phyloP scores from a whole-genome alignment of 148 eudicot species.

The Oxyria digyna region DNA sequence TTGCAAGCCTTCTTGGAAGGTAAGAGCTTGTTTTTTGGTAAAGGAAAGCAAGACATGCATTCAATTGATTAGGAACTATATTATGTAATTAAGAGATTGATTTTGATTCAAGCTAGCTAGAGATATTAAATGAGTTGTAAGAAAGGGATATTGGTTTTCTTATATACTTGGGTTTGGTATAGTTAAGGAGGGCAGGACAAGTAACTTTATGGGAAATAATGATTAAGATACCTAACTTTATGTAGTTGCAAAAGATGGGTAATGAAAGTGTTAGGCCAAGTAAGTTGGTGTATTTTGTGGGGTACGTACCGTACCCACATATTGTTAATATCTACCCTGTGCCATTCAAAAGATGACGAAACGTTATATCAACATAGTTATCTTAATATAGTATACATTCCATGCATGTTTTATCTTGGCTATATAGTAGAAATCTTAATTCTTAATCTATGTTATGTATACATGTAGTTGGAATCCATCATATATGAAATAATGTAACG shows the following conservation, averaged over 20 bases:
- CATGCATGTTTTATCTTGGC: too few species aligned
- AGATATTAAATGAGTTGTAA: neutral
- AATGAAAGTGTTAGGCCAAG: neutral
- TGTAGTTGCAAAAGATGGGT: neutral
- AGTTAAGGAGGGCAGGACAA: neutral
- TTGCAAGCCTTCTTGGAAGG: slow-evolving; percentile 51
- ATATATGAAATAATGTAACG: neutral
- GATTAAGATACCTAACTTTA: slow-evolving; percentile 2
- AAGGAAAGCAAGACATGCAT: slow-evolving; percentile 33
- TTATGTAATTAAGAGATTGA: neutral
- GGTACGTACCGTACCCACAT: neutral
- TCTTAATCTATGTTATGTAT: too few species aligned
- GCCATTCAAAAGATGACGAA: neutral
- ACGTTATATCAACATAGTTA: too few species aligned
- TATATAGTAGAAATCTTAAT: too few species aligned
- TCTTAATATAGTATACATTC: too few species aligned
- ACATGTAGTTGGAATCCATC: neutral
- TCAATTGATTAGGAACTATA: neutral
- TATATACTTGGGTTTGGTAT: neutral
- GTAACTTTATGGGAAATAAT: neutral
- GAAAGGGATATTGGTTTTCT: neutral
- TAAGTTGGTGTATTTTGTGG: neutral
- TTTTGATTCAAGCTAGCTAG: neutral
- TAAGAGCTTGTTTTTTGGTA: slow-evolving; percentile 31
- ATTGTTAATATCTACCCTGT: neutral